Evolutionary conservation across 768 basidiomycete genomes (phyloP), one percentile per base, ranked within the genome.

Genomic region (Tricholoma saponaceum): DNA sequence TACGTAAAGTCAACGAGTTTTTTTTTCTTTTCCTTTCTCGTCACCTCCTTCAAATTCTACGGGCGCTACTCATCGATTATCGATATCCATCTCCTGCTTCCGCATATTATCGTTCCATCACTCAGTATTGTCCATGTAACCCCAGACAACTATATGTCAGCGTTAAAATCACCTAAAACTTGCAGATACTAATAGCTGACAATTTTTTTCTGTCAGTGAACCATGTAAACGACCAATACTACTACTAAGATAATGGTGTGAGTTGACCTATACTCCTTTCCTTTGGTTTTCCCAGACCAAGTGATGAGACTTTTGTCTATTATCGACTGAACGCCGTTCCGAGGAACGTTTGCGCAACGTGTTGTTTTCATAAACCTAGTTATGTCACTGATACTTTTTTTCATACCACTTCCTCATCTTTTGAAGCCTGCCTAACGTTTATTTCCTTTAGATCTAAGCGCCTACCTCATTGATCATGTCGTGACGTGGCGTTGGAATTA

Each of bases 301-400:
- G 55, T 62, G 64, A 66, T 66, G 64, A 60, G 60, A 53, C 49
- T 56, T 60, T 43, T 61, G 57, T 57, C 57, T 35, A 39, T 46
- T n/a, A 50, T 30, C 20, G 49, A 58, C 63, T 58, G 64, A 67
- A 64, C 61, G 67, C 61, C 62, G 52, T 61, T 60, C 55, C 20
- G 46, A 28, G 57, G 52, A 66, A 54, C 52, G 58, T 54, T 39
- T 55, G 63, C 62, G 65, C 63, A 61, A 62, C 66, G 67, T 64
- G 64, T 64, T 44, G 18, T 58, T 52, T 51, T 22, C 20, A 57
- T 63, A 65, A 67, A 67, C 68, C 66, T 66, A 66, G 68, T 66
- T 67, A 67, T 67, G n/a, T n/a, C n/a, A 64, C 68, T 67, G 68
- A 69, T 39, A 56, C 5, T 50, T 41, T 32, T 52, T 25, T 18